Percentiles rank a stretch among this genome's conserved stretches.
Evolutionary conservation across 2,329 filamentous ascomycete species (phyloP).

Genomic region (Fusarium sp.): DNA sequence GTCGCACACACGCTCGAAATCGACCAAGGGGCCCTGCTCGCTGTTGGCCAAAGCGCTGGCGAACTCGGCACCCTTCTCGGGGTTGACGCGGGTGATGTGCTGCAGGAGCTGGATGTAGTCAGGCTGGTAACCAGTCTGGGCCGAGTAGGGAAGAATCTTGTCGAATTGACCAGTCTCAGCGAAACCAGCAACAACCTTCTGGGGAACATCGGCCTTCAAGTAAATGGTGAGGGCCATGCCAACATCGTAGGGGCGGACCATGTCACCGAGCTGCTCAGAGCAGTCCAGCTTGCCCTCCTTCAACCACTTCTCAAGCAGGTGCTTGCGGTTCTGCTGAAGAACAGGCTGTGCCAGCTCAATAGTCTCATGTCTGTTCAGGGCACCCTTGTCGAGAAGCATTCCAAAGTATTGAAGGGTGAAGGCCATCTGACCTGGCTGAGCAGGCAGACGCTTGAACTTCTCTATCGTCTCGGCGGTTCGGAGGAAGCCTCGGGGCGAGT

Average conservation of each 20-base stretch:
- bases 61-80: slow-evolving; percentile 95
- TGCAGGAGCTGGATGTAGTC: slow-evolving; percentile 94
- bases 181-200: slow-evolving; percentile 95
- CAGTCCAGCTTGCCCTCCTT: slow-evolving; percentile 95
- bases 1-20: slow-evolving; percentile 94
- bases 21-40: slow-evolving; percentile 86
- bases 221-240: slow-evolving; percentile 91
- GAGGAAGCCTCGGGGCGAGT: slow-evolving; percentile 95
- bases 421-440: slow-evolving; percentile 87
- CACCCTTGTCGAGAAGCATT: slow-evolving; percentile 94
- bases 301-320: slow-evolving; percentile 97
- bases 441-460: slow-evolving; percentile 88
- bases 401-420: slow-evolving; percentile 98
- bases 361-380: slow-evolving; percentile 92
- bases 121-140: slow-evolving; percentile 88
- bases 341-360: slow-evolving; percentile 94
- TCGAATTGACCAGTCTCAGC: slow-evolving; percentile 98
- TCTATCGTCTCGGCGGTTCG: slow-evolving; percentile 96
- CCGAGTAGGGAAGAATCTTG: slow-evolving; percentile 92
- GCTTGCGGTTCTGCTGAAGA: slow-evolving; percentile 91
- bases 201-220: slow-evolving; percentile 86
- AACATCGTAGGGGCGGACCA: slow-evolving; percentile 90
- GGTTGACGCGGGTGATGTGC: slow-evolving; percentile 90
- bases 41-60: slow-evolving; percentile 92
- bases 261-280: slow-evolving; percentile 95